Percentiles rank a stretch among this genome's conserved stretches.
phyloP scores from a whole-genome alignment of 352 stramenopile genomes.

The Pythium aristosporum region DNA sequence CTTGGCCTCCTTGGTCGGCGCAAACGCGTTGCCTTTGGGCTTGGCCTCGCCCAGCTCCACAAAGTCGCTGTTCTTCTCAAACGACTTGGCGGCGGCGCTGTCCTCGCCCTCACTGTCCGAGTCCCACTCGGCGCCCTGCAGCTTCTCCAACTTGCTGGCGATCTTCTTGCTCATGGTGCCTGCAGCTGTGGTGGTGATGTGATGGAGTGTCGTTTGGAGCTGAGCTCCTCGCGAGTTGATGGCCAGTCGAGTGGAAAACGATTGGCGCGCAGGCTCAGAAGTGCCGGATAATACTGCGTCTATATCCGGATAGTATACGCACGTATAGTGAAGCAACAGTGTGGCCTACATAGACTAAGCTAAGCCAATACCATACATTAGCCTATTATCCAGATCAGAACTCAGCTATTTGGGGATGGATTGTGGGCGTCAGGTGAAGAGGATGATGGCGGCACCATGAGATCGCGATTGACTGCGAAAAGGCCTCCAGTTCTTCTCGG shows the following conservation, averaged over 20 bases:
- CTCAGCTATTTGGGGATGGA: conserved; percentile 20
- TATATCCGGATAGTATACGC: conserved; percentile 18
- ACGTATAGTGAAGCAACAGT: conserved; percentile 14
- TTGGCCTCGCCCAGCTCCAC: conserved; percentile 52
- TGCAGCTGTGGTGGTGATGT: conserved; percentile 1
- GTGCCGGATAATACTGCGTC: conserved; percentile 5
- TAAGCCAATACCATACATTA: neutral
- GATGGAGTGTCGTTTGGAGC: conserved; percentile 19
- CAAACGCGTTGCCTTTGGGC: conserved; percentile 25
- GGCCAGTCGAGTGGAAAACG: conserved; percentile 19
- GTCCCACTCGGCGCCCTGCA: conserved; percentile 83
- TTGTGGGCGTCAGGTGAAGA: conserved; percentile 8
- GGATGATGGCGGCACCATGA: neutral
- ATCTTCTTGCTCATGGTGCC: conserved; percentile 72
- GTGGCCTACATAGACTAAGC: neutral
- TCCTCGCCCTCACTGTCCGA: conserved; percentile 77
- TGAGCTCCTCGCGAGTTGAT: neutral
- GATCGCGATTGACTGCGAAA: neutral
- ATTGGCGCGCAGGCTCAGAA: conserved; percentile 31
- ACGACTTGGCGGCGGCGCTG: conserved; percentile 24
- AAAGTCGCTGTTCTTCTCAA: conserved; percentile 54
- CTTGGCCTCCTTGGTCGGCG: conserved; percentile 25
- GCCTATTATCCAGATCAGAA: conserved; percentile 11
- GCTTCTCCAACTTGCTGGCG: conserved; percentile 74
- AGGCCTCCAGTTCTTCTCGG: neutral